phyloP scores from a whole-genome alignment of 257 asterid species.

The Linderniella brevidens region DNA sequence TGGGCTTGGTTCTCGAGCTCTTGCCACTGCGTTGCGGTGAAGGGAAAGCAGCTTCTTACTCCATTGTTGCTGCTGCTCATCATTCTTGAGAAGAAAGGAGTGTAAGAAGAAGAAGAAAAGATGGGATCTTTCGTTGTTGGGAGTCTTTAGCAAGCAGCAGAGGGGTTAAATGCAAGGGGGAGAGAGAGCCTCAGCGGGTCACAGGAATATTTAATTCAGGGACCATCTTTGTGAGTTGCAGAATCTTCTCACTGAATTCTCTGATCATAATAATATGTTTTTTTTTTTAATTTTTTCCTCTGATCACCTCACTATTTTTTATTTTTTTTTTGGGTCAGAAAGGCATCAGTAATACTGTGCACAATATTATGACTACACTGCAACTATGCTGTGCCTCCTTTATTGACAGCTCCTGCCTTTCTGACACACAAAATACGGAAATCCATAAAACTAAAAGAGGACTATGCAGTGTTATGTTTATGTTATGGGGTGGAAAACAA shows the following conservation, averaged over 20 bases:
- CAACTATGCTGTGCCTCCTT: slow-evolving; percentile 25
- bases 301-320: not conserved
- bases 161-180: slow-evolving; percentile 8
- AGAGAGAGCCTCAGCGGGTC: too few species aligned
- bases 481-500: not conserved
- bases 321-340: not conserved
- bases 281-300: slow-evolving; percentile 6
- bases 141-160: slow-evolving; percentile 1
- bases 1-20: slow-evolving; percentile 93
- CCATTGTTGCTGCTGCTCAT: slow-evolving; percentile 24
- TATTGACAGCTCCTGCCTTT: slow-evolving; percentile 36
- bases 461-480: too few species aligned
- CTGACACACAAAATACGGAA: slow-evolving; percentile 38
- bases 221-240: slow-evolving; percentile 61
- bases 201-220: slow-evolving; percentile 57
- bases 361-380: slow-evolving; percentile 39
- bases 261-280: too few species aligned
- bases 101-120: not conserved
- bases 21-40: slow-evolving; percentile 82
- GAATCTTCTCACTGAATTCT: slow-evolving; percentile 60
- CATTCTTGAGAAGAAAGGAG: slow-evolving; percentile 7
- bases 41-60: slow-evolving; percentile 41
- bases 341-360: slow-evolving; percentile 20
- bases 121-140: not conserved
- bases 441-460: slow-evolving; percentile 16